Conservation (phyloP, 2,329 filamentous ascomycete species). For the Atkinsonella texensis region DNA sequence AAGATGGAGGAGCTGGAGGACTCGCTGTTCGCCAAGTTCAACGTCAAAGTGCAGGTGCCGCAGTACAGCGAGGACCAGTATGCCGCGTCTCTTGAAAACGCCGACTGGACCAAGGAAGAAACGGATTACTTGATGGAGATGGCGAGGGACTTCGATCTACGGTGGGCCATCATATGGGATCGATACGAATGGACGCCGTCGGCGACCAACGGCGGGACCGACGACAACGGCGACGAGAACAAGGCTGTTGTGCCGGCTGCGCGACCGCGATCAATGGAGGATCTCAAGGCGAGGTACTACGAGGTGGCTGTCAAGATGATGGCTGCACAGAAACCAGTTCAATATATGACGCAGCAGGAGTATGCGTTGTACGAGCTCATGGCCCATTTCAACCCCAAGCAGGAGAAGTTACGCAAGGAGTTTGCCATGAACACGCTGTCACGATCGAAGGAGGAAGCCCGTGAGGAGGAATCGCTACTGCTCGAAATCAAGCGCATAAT, state of each 20-base stretch:
- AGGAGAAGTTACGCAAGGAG: constrained; percentile 71
- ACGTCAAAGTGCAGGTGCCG: constrained; percentile 66
- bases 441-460: constrained; percentile 74
- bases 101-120: constrained; percentile 83
- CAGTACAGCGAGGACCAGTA: constrained; percentile 85
- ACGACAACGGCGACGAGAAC: constrained; percentile 32
- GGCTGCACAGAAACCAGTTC: constrained; percentile 64
- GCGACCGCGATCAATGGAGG: constrained; percentile 63
- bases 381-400: constrained; percentile 69
- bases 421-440: constrained; percentile 71
- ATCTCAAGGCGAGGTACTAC: constrained; percentile 87
- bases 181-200: constrained; percentile 65
- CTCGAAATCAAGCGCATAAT: constrained; percentile 88
- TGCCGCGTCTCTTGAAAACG: constrained; percentile 55
- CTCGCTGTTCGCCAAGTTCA: constrained; percentile 72
- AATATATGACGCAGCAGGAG: constrained; percentile 79
- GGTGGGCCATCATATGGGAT: constrained; percentile 87
- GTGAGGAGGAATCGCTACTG: constrained; percentile 82
- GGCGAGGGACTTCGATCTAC: constrained; percentile 67
- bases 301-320: constrained; percentile 73
- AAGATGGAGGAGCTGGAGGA: constrained; percentile 33
- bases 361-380: constrained; percentile 76
- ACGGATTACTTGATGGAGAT: constrained; percentile 80
- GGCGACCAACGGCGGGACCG: constrained; percentile 31
- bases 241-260: constrained; percentile 42